phyloP scores from a whole-genome alignment of 805 yeast species.

The Candida xiaguanensis region DNA sequence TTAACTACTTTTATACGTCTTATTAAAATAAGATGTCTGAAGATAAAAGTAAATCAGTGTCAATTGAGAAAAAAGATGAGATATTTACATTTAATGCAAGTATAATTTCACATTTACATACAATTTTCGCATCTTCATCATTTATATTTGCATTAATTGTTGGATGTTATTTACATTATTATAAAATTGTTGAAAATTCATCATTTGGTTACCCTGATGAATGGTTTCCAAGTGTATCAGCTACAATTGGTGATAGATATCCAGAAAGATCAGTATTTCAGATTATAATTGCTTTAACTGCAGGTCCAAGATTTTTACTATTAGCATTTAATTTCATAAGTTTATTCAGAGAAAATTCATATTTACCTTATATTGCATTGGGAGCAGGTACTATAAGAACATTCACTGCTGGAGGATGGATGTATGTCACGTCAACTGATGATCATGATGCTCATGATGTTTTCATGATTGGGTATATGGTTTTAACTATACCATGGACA shows the following conservation, averaged over 20 bases:
- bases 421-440: constrained; percentile 93
- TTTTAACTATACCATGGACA: constrained; percentile 91
- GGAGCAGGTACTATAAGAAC: constrained; percentile 81
- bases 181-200: constrained; percentile 85
- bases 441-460: constrained; percentile 96
- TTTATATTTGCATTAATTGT: constrained; percentile 70
- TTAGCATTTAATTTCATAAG: constrained; percentile 51
- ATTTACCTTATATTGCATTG: constrained; percentile 41
- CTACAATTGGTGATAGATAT: constrained; percentile 94
- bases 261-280: constrained; percentile 95
- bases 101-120: constrained; percentile 67
- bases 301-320: constrained; percentile 85
- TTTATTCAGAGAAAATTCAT: constrained; percentile 32
- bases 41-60: background rate
- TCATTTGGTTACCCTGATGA: constrained; percentile 92
- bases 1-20: background rate
- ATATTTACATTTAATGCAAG: constrained; percentile 52
- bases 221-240: constrained; percentile 98
- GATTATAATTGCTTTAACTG: constrained; percentile 82
- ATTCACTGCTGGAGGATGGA: constrained; percentile 98
- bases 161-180: constrained; percentile 75
- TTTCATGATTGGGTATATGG: constrained; percentile 88
- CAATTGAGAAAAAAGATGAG: background rate
- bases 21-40: background rate
- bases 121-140: constrained; percentile 68